A percentile compares a stretch with the other conserved stretches of the same genome.
phyloP scores from a whole-genome alignment of 345 rosid genomes.

The Acer saccharum region DNA sequence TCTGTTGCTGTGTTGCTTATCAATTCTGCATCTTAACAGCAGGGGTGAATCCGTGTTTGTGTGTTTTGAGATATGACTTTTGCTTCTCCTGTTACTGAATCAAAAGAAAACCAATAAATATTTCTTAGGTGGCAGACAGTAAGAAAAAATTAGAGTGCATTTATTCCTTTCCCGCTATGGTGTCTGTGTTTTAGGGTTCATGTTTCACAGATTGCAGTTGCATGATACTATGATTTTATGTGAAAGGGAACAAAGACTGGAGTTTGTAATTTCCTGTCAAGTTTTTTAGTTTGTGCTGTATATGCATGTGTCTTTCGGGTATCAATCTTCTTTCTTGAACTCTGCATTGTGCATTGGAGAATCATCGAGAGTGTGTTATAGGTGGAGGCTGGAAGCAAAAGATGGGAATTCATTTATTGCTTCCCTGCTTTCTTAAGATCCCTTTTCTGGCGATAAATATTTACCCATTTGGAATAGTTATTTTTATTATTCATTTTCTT shows the following conservation, averaged over 20 bases:
- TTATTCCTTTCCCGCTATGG: neutral
- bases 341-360: neutral
- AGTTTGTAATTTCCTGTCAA: neutral
- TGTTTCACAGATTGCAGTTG: neutral
- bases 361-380: neutral
- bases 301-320: too few relatives aligned
- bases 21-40: slow-evolving; percentile 12
- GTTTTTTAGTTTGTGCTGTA: neutral
- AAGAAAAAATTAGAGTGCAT: neutral
- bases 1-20: slow-evolving; percentile 4
- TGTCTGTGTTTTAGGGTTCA: neutral
- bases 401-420: neutral
- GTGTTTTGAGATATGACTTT: neutral
- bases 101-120: neutral
- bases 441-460: neutral
- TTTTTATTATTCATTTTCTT: neutral
- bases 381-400: neutral
- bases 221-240: neutral
- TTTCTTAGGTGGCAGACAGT: neutral
- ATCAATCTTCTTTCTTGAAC: too few relatives aligned
- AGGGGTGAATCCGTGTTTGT: neutral
- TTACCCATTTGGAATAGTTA: neutral
- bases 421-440: neutral
- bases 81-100: neutral
- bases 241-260: neutral